Evolutionary conservation across 768 basidiomycete species (phyloP).

Genomic region (Hypholoma sublateritium): DNA sequence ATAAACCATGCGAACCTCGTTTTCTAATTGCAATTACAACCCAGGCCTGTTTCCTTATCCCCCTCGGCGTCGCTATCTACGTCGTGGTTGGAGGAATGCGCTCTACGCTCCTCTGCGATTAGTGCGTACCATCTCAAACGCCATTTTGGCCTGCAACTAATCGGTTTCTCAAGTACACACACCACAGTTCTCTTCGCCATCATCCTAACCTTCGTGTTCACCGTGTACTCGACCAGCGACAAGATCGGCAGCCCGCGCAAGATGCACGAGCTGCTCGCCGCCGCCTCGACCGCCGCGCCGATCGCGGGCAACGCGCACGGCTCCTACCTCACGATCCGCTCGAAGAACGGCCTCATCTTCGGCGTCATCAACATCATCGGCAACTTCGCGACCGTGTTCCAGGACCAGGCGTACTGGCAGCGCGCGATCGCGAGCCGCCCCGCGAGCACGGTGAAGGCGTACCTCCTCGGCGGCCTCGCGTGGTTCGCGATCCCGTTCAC

Average conservation of each 20-base stretch:
- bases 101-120: conserved; percentile 83
- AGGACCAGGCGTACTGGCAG: conserved; percentile 86
- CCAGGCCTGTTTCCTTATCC: conserved; percentile 87
- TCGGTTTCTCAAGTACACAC: conserved; percentile 58
- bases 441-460: conserved; percentile 86
- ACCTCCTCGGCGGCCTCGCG: conserved; percentile 83
- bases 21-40: neutral
- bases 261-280: conserved; percentile 81
- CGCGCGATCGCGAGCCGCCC: conserved; percentile 87
- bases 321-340: conserved; percentile 81
- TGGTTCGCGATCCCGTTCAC: conserved; percentile 93
- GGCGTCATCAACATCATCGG: conserved; percentile 88
- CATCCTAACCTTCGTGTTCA: conserved; percentile 74
- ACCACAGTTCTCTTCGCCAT: conserved; percentile 86
- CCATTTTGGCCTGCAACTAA: neutral
- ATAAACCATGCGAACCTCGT: neutral
- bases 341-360: conserved; percentile 76
- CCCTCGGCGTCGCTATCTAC: conserved; percentile 85
- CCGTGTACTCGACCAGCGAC: conserved; percentile 75
- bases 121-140: conserved; percentile 45
- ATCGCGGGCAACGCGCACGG: conserved; percentile 83
- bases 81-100: conserved; percentile 88
- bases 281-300: conserved; percentile 52
- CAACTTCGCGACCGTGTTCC: conserved; percentile 65
- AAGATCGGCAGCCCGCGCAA: conserved; percentile 76